These are phyloP conservation scores for Trichosporon inkin DNA, from an alignment of 1,284 basidiomycete genomes.

Conservation along the genomic window DNA sequence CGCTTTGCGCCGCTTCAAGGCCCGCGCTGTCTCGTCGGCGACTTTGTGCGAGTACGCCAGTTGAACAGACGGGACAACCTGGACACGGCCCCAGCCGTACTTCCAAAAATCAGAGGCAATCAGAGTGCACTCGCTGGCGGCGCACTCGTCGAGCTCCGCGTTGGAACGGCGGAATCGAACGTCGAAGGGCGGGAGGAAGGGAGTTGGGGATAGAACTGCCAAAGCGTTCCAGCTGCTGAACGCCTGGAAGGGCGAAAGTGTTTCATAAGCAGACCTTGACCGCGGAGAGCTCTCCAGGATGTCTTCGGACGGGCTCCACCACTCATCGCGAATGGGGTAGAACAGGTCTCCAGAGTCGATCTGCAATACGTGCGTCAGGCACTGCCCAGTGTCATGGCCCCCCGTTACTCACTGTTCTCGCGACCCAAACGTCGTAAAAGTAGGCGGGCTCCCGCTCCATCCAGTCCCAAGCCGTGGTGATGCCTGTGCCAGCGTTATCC, in stretches of 20 bases:
- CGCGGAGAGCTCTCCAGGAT: conserved; percentile 41
- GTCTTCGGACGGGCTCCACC: conserved; percentile 45
- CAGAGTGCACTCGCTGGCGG: conserved; percentile 46
- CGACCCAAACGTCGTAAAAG: conserved; percentile 51
- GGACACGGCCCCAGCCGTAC: conserved; percentile 38
- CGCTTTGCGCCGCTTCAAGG: conserved; percentile 27
- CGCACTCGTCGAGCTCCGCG: conserved; percentile 38
- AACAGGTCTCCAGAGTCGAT: conserved; percentile 49
- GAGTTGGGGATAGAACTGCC: conserved; percentile 38
- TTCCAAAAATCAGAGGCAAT: conserved; percentile 49
- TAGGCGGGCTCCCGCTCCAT: conserved; percentile 43
- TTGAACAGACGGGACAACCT: conserved; percentile 49
- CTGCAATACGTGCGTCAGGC: conserved; percentile 26
- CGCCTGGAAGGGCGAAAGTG: conserved; percentile 47
- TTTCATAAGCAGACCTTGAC: conserved; percentile 25
- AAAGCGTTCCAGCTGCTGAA: conserved; percentile 49
- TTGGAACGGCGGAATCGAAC: conserved; percentile 44
- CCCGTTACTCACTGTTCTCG: conserved; percentile 39
- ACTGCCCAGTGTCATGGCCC: no score
- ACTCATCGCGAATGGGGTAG: conserved; percentile 44
- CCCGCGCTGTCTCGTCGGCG: conserved; percentile 32
- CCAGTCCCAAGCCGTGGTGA: conserved; percentile 50
- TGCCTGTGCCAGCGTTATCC: conserved; percentile 28
- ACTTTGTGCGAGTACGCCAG: conserved; percentile 46
- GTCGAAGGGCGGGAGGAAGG: conserved; percentile 37